Evolutionary conservation across 371 early-diverging fungal genomes (phyloP), one percentile per base, ranked within the genome.

Genomic region (Actinomortierella wolfii): DNA sequence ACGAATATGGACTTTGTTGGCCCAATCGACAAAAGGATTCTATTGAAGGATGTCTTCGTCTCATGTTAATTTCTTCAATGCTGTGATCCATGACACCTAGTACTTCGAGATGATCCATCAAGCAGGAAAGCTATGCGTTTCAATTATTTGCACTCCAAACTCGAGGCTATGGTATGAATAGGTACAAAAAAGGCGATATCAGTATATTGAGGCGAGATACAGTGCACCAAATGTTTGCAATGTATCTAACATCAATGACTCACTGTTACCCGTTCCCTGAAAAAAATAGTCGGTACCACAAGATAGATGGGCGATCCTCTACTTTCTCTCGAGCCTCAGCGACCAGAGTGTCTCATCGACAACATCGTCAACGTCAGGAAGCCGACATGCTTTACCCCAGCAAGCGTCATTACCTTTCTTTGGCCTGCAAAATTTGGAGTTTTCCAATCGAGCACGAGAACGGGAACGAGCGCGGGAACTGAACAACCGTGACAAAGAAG

Each of bases 281-380:
- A n/a, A 1, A 17, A n/a, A 51, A 15, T 76, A 86, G 85, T 57
- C 79, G 25, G 77, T 78, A 9, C 54, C 82, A 46, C 67, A 62
- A 24, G 81, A 85, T 39, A 87, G 83, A 68, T 92, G 93, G 93
- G 80, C 94, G 13, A 80, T 86, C 21, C 78, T 93, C 1, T 89
- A 93, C 60, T 80, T 92, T 40, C 67, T 94, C 48, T 76, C 80
- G 4, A 80, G 83, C 3, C 41, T 89, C 29, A 81, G 86, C 39
- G 79, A 84, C 57, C 67, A 61, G 40, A 58, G 42, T 53, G 54
- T 41, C 14, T n/a, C 54, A n/a, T 44, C 61, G 8, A 25, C 63
- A 50, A 41, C 54, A n/a, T 44, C 61, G 8, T 21, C 63, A 50
- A 41, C 40, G 39, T 24, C 52, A 57, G 18, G 57, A 53, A 57